These are phyloP conservation scores for Penicillium herquei DNA, from an alignment of 495 filamentous ascomycete species.

Conservation along the genomic window DNA sequence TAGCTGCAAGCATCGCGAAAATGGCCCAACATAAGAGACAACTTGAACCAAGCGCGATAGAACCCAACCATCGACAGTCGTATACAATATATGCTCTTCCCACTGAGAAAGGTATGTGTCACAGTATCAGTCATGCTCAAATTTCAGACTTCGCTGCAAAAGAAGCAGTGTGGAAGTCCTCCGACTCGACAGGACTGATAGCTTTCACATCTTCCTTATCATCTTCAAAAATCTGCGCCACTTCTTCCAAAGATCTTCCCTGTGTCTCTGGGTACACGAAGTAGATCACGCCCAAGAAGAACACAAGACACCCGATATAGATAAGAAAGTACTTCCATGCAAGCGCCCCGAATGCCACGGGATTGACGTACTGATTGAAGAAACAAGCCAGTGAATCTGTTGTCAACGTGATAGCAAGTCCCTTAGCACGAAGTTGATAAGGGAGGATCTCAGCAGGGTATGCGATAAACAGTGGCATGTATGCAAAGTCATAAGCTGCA, in stretches of 20 bases:
- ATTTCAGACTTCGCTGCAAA: neutral
- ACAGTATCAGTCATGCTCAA: neutral
- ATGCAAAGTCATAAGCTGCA: slow-evolving; percentile 56
- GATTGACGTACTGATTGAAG: slow-evolving; percentile 59
- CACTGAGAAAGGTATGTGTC: too few species aligned
- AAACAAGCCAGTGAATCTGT: slow-evolving; percentile 58
- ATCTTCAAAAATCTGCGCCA: slow-evolving; percentile 4
- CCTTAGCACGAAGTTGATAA: slow-evolving; percentile 68
- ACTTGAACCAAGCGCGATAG: too few species aligned
- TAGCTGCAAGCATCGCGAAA: too few species aligned
- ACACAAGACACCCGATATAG: slow-evolving; percentile 53
- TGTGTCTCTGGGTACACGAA: slow-evolving; percentile 68
- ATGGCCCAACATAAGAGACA: too few species aligned
- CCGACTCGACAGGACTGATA: neutral
- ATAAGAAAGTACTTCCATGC: slow-evolving; percentile 61
- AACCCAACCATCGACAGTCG: too few species aligned
- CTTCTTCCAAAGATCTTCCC: slow-evolving; percentile 20
- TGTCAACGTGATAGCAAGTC: slow-evolving; percentile 62
- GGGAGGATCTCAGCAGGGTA: slow-evolving; percentile 67
- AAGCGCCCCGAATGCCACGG: slow-evolving; percentile 47
- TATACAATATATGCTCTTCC: too few species aligned
- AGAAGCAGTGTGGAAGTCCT: neutral
- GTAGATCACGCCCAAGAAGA: slow-evolving; percentile 60
- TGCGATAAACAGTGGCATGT: slow-evolving; percentile 60
- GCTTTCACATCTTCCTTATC: neutral